phyloP scores from a whole-genome alignment of 345 rosid species.

The Salix udensis region DNA sequence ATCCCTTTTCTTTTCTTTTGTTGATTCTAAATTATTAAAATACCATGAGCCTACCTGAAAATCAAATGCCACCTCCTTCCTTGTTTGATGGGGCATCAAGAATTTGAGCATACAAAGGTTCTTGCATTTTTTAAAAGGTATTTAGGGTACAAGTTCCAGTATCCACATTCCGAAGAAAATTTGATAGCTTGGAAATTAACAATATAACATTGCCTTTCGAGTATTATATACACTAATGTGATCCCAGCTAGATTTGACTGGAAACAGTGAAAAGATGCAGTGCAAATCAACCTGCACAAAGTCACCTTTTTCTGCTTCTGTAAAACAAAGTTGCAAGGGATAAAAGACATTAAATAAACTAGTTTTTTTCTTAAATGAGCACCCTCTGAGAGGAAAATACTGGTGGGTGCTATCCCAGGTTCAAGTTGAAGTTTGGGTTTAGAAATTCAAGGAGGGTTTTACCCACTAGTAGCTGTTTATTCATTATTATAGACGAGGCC shows the following conservation, averaged over 20 bases:
- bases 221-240: not conserved
- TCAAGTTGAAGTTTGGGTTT: no score
- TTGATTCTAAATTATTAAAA: not conserved
- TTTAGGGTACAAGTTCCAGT: not conserved
- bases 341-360: no score
- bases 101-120: not conserved
- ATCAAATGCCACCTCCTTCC: not conserved
- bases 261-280: not conserved
- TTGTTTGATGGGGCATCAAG: not conserved
- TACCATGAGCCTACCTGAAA: no score
- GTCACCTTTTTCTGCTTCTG: not conserved
- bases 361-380: no score
- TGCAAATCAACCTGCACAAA: not conserved
- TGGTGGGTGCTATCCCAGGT: no score
- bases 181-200: not conserved
- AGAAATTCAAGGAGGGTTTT: no score
- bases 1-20: not conserved
- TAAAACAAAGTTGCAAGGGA: not conserved
- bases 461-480: no score
- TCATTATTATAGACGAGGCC: no score
- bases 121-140: not conserved
- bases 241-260: not conserved
- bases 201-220: not conserved
- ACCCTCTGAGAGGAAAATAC: no score
- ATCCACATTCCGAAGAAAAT: not conserved